Base-by-base conservation (phyloP, 148 eudicot genomes). In the Nepenthes mirabilis region DNA sequence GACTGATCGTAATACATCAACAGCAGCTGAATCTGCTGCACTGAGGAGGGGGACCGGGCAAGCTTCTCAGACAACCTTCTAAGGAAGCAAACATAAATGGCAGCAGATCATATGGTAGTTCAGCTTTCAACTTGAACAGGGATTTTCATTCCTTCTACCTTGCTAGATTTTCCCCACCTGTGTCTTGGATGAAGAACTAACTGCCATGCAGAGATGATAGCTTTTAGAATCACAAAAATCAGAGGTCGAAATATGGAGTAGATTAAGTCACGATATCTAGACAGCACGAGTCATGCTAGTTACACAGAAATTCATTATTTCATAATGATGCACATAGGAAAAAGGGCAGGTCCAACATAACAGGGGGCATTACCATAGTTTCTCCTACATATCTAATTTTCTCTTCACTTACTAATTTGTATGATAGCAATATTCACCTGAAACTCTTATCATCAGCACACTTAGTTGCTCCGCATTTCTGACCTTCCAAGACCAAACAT, bases 401-500 rank as follows among this genome's bases (percentile, higher is more conserved):
- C 10, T 37, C 14, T 12, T 8, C 11, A 5, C 11, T 43, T 14
- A 60, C 8, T 49, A 62, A 36, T 7, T 47, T 14, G 37, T 34
- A 2, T 1, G 2, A 57, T 11, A 3, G 60, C 1, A 36, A 35
- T 43, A 48, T 10, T 61, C 65, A 61, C 65, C 65, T 62, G 65
- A 62, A 51, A 12, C 56, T 56, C 34, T 34, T 62, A 14, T 50
- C 55, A 50, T 14, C 50, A 13, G 52, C 11, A 12, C 11, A 1
- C 52, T 49, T 49, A 2, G 52, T 1, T 78, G 61, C 68, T 67
- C 13, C 35, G 48, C 62, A 67, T 67, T 36, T 69, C 77, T 9
- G 79, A 74, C 67, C 74, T 72, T 66, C 70, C 80, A 13, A 73
- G 61, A 12, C 81, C 80, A 66, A 77, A 83, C 85, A 80, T 80